These are phyloP conservation scores for Takashimella tepidaria DNA, from an alignment of 1,284 basidiomycete genomes.

Conservation along the genomic window DNA sequence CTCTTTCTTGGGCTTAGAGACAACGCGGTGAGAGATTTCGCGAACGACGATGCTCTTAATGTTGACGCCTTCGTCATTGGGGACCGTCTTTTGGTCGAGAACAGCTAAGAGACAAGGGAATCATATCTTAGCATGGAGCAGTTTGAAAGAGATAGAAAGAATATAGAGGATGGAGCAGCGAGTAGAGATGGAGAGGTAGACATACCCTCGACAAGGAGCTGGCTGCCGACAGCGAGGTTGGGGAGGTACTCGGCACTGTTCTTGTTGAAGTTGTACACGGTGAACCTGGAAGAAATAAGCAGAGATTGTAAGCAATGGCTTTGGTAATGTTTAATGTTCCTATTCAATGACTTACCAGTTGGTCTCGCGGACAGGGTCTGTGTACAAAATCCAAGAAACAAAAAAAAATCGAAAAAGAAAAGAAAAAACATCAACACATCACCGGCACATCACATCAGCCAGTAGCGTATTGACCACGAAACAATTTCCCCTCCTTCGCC, in stretches of 20 bases:
- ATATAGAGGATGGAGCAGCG: not conserved
- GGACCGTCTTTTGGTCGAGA: not conserved
- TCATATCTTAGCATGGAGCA: no score
- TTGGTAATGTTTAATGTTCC: not conserved
- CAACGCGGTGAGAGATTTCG: conserved; percentile 15
- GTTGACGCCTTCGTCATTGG: not conserved
- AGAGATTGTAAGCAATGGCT: conserved; percentile 19
- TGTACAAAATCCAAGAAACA: no score
- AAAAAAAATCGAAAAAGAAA: no score
- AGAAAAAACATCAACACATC: not conserved
- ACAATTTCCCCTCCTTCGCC: conserved; percentile 42
- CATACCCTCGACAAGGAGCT: conserved; percentile 38
- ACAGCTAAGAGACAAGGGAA: not conserved
- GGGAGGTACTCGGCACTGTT: conserved; percentile 21
- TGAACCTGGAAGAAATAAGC: no score
- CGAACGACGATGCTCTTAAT: conserved; percentile 28
- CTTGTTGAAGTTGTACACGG: conserved; percentile 38
- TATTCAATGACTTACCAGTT: conserved; percentile 15
- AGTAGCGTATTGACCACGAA: no score
- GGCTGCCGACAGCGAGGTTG: conserved; percentile 26
- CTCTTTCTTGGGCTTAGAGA: conserved; percentile 15
- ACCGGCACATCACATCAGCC: not conserved
- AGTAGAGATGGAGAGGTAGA: not conserved
- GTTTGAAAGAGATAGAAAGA: no score
- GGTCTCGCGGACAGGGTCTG: conserved; percentile 21